A percentile compares a stretch with the other conserved stretches of the same genome.
Conservation (phyloP, 1,284 basidiomycete species). For the Heterobasidion parviporum region DNA sequence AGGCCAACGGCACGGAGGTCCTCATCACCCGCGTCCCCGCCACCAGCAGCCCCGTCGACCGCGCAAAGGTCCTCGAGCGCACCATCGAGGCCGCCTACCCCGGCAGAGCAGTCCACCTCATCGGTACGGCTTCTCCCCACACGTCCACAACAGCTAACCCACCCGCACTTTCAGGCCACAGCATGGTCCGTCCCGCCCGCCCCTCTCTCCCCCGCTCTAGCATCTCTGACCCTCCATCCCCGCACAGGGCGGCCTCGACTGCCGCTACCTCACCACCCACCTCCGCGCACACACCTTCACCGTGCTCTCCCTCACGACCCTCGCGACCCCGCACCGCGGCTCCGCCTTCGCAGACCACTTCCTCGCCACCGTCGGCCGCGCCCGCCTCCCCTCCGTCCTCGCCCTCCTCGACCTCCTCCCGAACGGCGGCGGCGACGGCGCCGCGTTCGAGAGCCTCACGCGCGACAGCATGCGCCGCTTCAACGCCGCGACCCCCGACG, state of each 20-base stretch:
- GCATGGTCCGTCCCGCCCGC: constrained; percentile 55
- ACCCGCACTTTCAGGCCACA: constrained; percentile 52
- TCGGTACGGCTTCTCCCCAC: constrained; percentile 50
- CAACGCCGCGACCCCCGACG: constrained; percentile 79
- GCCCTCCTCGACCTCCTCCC: constrained; percentile 72
- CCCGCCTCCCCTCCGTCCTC: constrained; percentile 55
- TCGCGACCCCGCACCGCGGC: constrained; percentile 87
- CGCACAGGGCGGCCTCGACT: constrained; percentile 83
- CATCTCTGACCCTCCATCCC: constrained; percentile 6
- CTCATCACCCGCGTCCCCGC: constrained; percentile 90
- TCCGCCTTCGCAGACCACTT: constrained; percentile 93
- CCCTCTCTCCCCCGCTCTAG: background rate
- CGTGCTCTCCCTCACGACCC: constrained; percentile 85
- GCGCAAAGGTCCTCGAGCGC: constrained; percentile 81
- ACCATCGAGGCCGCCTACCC: constrained; percentile 75
- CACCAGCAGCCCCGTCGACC: constrained; percentile 77
- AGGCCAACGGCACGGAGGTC: constrained; percentile 84
- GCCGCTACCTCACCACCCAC: constrained; percentile 77
- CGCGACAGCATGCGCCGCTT: constrained; percentile 82
- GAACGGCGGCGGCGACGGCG: constrained; percentile 84
- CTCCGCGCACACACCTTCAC: constrained; percentile 56
- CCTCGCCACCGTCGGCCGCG: constrained; percentile 68
- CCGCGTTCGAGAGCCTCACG: constrained; percentile 85
- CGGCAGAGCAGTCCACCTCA: constrained; percentile 79
- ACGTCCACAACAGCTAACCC: background rate